Conservation (phyloP, 2,329 filamentous ascomycete species). For the Aspergillus unguis region DNA sequence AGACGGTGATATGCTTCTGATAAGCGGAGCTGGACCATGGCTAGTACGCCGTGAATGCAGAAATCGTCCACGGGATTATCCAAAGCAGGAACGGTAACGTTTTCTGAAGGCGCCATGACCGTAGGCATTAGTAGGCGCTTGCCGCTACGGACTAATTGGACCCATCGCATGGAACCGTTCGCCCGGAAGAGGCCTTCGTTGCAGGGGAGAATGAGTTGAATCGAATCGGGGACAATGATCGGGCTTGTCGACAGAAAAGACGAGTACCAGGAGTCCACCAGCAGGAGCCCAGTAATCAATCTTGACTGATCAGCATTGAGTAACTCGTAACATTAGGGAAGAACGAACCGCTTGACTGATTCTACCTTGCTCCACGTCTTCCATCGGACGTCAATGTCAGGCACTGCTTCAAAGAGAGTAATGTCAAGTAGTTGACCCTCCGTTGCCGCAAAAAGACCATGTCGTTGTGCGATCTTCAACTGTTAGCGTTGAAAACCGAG, state of each 20-base stretch:
- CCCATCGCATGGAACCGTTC: constrained; percentile 36
- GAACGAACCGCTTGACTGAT: constrained; percentile 45
- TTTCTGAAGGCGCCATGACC: constrained; percentile 35
- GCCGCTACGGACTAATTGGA: constrained; percentile 34
- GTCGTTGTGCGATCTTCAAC: constrained; percentile 43
- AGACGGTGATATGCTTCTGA: constrained; percentile 45
- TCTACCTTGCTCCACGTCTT: constrained; percentile 54
- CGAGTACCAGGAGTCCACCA: constrained; percentile 49
- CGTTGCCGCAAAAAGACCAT: constrained; percentile 50
- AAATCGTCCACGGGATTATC: constrained; percentile 35
- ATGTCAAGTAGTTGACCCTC: constrained; percentile 44
- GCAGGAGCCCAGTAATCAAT: constrained; percentile 47
- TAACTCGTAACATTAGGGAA: not conserved
- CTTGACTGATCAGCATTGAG: constrained; percentile 18
- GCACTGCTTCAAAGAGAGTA: constrained; percentile 41
- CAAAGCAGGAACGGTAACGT: constrained; percentile 32
- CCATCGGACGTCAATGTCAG: constrained; percentile 48
- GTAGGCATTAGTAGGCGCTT: constrained; percentile 34
- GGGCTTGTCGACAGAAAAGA: constrained; percentile 48
- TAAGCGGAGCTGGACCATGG: constrained; percentile 41
- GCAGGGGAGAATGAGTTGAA: constrained; percentile 47
- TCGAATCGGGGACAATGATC: constrained; percentile 45
- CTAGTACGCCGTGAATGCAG: constrained; percentile 37
- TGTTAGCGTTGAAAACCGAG: constrained; percentile 6
- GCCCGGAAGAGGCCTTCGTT: constrained; percentile 46